Evolutionary conservation across 306 rosid genomes (phyloP).

Genomic region (Gastrolobium villosum): DNA sequence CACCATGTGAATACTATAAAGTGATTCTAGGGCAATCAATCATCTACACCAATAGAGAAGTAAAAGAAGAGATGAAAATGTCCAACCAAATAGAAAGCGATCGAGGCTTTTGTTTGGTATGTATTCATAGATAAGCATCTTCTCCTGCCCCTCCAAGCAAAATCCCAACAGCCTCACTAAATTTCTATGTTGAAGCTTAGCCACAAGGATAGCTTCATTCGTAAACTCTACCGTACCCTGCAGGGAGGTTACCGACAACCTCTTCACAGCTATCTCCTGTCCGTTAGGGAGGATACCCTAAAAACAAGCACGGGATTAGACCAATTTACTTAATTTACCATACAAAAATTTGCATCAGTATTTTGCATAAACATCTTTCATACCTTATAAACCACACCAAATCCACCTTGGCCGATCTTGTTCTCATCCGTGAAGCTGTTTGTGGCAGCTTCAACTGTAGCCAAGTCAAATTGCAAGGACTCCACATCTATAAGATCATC

Average conservation of each 20-base stretch:
- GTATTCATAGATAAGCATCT: constrained; percentile 46
- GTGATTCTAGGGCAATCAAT: not conserved
- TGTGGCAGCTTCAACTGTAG: constrained; percentile 4
- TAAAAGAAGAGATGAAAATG: not conserved
- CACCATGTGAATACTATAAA: too few relatives aligned
- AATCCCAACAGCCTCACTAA: constrained; percentile 31
- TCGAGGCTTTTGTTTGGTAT: constrained; percentile 47
- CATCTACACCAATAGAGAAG: not conserved
- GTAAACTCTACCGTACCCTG: constrained; percentile 47
- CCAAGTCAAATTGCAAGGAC: constrained; percentile 32
- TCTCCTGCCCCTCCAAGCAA: constrained; percentile 40
- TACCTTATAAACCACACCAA: constrained; percentile 68
- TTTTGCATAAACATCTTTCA: not conserved
- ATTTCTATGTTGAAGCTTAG: constrained; percentile 46
- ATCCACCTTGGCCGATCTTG: constrained; percentile 38
- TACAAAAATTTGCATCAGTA: not conserved
- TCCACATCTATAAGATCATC: constrained; percentile 47
- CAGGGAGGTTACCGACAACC: constrained; percentile 21
- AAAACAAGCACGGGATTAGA: not conserved
- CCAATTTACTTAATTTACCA: constrained; percentile 10
- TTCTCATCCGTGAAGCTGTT: not conserved
- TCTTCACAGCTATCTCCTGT: constrained; percentile 44
- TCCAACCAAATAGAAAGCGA: constrained; percentile 40
- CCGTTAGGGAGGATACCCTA: constrained; percentile 42
- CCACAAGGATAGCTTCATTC: constrained; percentile 45